phyloP scores from a whole-genome alignment of 2,329 filamentous ascomycete species.

The Laburnicola sp. region DNA sequence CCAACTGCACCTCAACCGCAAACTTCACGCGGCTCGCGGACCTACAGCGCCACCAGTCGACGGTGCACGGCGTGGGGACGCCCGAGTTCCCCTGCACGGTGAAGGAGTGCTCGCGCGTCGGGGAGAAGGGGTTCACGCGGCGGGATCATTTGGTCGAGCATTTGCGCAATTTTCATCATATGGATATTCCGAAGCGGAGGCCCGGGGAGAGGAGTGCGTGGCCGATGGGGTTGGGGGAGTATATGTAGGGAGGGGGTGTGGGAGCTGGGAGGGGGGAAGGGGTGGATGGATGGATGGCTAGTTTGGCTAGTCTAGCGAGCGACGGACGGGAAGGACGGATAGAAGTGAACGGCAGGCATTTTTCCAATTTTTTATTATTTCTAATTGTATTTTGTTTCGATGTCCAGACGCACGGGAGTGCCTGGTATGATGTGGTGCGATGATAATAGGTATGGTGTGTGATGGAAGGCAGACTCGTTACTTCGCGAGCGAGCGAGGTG shows the following conservation, averaged over 20 bases:
- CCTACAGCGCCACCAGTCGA: conserved; percentile 42
- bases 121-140: conserved; percentile 56
- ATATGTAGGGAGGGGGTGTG: conserved; percentile 8
- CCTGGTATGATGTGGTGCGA: no score
- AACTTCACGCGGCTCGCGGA: conserved; percentile 42
- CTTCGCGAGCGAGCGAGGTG: no score
- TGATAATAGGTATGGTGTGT: no score
- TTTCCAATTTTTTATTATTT: no score
- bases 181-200: conserved; percentile 48
- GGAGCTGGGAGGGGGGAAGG: neutral
- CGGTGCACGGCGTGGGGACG: conserved; percentile 34
- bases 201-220: conserved; percentile 39
- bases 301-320: no score
- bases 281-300: neutral
- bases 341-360: no score
- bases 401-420: no score
- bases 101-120: conserved; percentile 35
- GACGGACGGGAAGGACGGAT: neutral
- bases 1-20: conserved; percentile 36
- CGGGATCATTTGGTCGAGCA: conserved; percentile 63
- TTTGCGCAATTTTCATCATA: conserved; percentile 58
- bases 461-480: no score
- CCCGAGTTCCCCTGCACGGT: conserved; percentile 41
- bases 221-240: conserved; percentile 26
- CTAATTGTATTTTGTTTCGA: no score